Percentiles rank a stretch among this genome's conserved stretches.
phyloP scores from a whole-genome alignment of 305 asterid genomes.

The Rubia occidens region DNA sequence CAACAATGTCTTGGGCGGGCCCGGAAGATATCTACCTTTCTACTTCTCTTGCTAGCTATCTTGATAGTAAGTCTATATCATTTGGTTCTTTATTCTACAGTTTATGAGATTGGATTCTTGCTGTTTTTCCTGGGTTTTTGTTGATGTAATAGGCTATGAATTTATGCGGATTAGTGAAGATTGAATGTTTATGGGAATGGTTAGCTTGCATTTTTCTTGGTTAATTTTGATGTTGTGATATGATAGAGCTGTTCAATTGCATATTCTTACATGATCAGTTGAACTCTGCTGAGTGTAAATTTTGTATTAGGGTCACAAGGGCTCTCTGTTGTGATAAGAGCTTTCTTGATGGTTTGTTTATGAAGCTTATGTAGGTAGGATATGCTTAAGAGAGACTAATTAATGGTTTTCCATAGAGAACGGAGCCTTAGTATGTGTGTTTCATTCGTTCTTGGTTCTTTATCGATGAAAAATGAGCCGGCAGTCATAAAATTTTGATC shows the following conservation, averaged over 20 bases:
- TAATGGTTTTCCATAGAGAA: neutral
- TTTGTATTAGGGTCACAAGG: neutral
- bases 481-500: neutral
- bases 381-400: neutral
- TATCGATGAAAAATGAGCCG: neutral
- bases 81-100: neutral
- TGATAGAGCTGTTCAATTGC: neutral
- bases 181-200: neutral
- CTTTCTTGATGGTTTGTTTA: too few species aligned
- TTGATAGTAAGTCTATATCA: slow-evolving; percentile 53
- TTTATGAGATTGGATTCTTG: neutral
- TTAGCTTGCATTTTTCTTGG: neutral
- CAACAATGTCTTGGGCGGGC: slow-evolving; percentile 85
- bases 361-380: neutral
- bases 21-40: slow-evolving; percentile 81
- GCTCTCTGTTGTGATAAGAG: neutral
- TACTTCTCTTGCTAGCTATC: slow-evolving; percentile 94
- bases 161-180: neutral
- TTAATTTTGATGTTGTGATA: neutral
- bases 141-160: neutral
- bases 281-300: neutral
- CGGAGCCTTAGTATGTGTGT: neutral
- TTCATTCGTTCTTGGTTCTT: neutral
- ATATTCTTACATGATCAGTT: neutral
- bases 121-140: neutral